Percentiles rank a stretch among this genome's conserved stretches.
phyloP scores from a whole-genome alignment of 495 filamentous ascomycete species.

The Podospora pseudocomata region DNA sequence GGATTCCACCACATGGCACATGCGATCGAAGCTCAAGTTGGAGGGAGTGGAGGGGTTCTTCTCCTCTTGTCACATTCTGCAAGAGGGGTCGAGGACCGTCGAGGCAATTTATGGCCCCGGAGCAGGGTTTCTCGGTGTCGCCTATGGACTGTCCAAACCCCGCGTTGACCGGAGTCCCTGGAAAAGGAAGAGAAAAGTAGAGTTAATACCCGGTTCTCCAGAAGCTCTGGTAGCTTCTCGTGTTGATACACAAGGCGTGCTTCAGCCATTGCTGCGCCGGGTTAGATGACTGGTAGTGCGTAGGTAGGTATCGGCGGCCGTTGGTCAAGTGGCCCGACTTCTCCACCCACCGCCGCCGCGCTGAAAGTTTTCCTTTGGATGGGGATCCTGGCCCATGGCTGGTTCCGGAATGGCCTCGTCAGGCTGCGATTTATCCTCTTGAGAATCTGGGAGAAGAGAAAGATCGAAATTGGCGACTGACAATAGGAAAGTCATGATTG shows the following conservation, averaged over 20 bases:
- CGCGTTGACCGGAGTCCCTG: background rate
- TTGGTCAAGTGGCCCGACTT: background rate
- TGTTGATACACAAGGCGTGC: background rate
- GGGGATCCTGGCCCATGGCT: background rate
- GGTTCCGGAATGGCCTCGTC: background rate
- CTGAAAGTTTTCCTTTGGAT: background rate
- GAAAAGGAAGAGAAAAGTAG: background rate
- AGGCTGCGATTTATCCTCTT: background rate
- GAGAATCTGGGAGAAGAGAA: background rate
- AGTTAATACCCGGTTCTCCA: background rate
- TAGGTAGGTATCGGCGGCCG: background rate
- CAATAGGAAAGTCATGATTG: background rate
- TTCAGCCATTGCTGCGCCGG: background rate
- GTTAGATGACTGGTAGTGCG: background rate
- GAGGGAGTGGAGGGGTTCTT: background rate
- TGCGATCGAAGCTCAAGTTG: background rate
- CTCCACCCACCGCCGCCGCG: background rate
- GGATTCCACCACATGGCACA: background rate
- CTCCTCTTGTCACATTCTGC: background rate
- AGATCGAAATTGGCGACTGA: background rate
- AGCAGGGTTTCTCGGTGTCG: background rate
- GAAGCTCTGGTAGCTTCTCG: background rate
- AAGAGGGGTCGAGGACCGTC: background rate
- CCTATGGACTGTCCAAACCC: background rate
- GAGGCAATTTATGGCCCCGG: constrained; percentile 1